Conservation (phyloP, 2,329 filamentous ascomycete genomes). For the Xylaria sp. region DNA sequence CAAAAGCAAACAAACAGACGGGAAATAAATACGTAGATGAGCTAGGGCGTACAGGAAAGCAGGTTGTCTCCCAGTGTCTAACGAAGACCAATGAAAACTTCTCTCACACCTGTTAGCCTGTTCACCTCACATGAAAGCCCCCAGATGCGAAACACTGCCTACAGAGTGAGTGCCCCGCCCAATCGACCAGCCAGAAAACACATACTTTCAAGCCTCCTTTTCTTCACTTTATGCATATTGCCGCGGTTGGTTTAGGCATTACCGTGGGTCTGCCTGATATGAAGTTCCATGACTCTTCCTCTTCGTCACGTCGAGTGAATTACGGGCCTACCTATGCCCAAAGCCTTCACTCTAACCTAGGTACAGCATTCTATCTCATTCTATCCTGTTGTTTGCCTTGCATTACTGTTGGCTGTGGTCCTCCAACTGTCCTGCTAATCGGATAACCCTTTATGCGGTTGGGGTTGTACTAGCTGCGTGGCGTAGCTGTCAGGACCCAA, state of each 20-base stretch:
- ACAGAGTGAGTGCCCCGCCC: neutral
- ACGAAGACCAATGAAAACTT: neutral
- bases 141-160: neutral
- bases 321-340: no score
- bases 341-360: no score
- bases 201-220: no score
- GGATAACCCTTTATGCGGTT: no score
- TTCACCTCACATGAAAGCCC: constrained; percentile 1
- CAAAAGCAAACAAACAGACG: neutral
- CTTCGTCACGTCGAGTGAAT: no score
- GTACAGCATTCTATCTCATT: no score
- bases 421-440: no score
- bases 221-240: neutral
- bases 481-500: no score
- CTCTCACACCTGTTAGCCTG: neutral
- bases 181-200: neutral
- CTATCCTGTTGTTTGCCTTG: no score
- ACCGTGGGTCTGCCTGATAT: neutral
- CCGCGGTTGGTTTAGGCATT: neutral
- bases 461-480: no score
- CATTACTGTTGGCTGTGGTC: no score
- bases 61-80: neutral
- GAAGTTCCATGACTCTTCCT: no score
- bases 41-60: neutral
- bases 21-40: neutral